Conservation (phyloP, 495 filamentous ascomycete genomes). For the Aspergillus incahuasiensis region DNA sequence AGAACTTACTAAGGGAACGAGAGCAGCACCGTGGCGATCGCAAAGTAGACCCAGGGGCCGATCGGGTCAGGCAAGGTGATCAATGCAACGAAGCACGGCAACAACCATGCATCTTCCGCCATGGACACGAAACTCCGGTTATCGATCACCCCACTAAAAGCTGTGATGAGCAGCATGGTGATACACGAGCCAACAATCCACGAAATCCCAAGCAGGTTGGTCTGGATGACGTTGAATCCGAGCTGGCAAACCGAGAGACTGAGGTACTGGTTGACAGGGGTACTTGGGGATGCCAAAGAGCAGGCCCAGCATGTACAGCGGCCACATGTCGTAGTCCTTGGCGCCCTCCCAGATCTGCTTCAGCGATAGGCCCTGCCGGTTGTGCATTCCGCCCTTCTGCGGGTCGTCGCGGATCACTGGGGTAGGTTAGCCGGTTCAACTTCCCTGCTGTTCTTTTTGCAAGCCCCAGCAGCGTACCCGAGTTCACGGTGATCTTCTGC, state of each 20-base stretch:
- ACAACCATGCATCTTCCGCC: conserved; percentile 42
- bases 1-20: conserved; percentile 49
- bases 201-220: conserved; percentile 48
- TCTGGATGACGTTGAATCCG: conserved; percentile 43
- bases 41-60: conserved; percentile 40
- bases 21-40: conserved; percentile 35
- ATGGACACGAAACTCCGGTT: conserved; percentile 40
- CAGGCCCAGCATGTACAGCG: conserved; percentile 34
- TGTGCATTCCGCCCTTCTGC: conserved; percentile 63
- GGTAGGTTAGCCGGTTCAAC: not conserved
- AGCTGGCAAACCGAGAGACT: conserved; percentile 41
- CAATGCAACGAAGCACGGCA: conserved; percentile 44
- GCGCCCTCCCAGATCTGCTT: conserved; percentile 43
- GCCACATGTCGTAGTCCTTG: conserved; percentile 51
- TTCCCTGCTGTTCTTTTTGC: not conserved
- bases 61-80: conserved; percentile 26
- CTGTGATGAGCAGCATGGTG: conserved; percentile 29
- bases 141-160: conserved; percentile 35
- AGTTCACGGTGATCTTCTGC: conserved; percentile 63
- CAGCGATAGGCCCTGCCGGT: conserved; percentile 47
- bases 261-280: conserved; percentile 40
- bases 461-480: not conserved
- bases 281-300: conserved; percentile 33
- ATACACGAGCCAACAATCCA: conserved; percentile 39
- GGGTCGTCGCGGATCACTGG: conserved; percentile 69